Percentiles rank a stretch among this genome's conserved stretches.
These are phyloP conservation scores for Globisporangium nodosum DNA, from an alignment of 352 stramenopile genomes.

Conservation along the genomic window DNA sequence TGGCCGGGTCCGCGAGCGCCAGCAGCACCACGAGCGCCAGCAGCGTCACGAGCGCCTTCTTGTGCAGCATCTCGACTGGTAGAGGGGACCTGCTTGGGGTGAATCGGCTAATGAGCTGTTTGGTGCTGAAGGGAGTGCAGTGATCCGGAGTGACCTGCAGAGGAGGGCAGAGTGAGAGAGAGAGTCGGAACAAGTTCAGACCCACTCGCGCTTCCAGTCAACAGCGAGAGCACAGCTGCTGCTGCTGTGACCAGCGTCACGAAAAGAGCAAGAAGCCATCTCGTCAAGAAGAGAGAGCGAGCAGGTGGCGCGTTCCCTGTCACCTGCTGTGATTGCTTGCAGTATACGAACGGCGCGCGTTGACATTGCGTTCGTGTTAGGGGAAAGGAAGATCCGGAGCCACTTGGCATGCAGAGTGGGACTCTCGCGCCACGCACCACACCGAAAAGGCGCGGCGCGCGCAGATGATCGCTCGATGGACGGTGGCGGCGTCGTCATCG, in stretches of 20 bases:
- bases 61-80: slow-evolving; percentile 17
- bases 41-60: slow-evolving; percentile 17
- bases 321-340: not conserved
- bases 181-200: not conserved
- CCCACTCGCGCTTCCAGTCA: too few relatives aligned
- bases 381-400: too few relatives aligned
- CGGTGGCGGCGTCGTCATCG: not conserved
- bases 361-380: too few relatives aligned
- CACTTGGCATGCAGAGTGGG: too few relatives aligned
- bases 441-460: not conserved
- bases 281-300: not conserved
- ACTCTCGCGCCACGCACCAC: too few relatives aligned
- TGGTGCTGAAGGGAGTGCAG: too few relatives aligned
- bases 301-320: not conserved
- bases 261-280: not conserved
- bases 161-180: not conserved
- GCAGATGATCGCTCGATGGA: too few relatives aligned
- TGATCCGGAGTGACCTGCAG: not conserved
- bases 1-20: slow-evolving; percentile 10
- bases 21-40: slow-evolving; percentile 18
- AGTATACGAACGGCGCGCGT: not conserved
- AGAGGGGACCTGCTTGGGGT: not conserved
- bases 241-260: too few relatives aligned
- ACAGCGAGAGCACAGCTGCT: too few relatives aligned
- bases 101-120: not conserved